phyloP scores from a whole-genome alignment of 2,329 filamentous ascomycete species.

The Phialophora chinensis region DNA sequence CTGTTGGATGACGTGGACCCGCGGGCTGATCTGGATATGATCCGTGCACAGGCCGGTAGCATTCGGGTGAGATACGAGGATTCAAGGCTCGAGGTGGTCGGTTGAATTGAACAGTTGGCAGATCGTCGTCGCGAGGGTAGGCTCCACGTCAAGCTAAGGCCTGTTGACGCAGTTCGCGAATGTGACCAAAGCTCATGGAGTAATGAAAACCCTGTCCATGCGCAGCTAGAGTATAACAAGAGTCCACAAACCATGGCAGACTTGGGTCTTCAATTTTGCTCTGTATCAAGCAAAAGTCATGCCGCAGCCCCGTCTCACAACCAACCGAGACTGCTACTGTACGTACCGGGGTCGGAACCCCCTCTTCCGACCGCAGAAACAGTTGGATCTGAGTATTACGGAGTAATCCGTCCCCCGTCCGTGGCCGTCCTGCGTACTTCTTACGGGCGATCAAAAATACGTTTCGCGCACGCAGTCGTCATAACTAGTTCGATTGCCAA shows the following conservation, averaged over 20 bases:
- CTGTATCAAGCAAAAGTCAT: slow-evolving; percentile 3
- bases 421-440: no score
- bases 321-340: no score
- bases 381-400: no score
- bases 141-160: neutral
- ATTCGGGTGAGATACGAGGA: neutral
- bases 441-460: neutral
- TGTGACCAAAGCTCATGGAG: neutral
- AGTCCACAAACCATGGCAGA: no score
- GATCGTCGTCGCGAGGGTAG: neutral
- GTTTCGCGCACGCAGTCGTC: neutral
- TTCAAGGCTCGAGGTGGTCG: neutral
- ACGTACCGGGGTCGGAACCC: no score
- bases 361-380: no score
- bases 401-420: no score
- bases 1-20: slow-evolving; percentile 12
- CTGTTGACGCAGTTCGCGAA: neutral
- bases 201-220: neutral
- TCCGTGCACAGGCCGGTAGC: neutral
- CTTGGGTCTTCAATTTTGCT: no score
- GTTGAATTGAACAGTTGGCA: neutral
- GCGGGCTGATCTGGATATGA: neutral
- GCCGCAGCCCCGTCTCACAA: slow-evolving; percentile 10
- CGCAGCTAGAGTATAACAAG: neutral
- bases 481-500: neutral